These are phyloP conservation scores for Atkinsonella hypoxylon DNA, from an alignment of 2,329 filamentous ascomycete species.

Conservation along the genomic window DNA sequence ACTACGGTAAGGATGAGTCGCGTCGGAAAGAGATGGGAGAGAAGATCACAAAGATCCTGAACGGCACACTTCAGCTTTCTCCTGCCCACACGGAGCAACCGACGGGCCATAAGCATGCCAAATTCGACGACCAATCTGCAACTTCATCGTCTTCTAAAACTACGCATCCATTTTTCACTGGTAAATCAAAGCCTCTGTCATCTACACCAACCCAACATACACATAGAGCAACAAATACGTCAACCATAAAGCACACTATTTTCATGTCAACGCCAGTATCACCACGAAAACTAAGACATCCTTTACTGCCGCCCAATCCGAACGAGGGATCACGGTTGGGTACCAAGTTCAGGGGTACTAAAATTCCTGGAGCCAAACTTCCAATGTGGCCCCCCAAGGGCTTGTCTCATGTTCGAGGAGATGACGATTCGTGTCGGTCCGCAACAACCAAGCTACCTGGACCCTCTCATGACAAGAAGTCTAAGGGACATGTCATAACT, in stretches of 20 bases:
- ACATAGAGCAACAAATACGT: slow-evolving; percentile 12
- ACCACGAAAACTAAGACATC: slow-evolving; percentile 28
- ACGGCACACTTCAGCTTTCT: slow-evolving; percentile 16
- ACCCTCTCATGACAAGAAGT: slow-evolving; percentile 26
- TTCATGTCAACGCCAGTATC: slow-evolving; percentile 44
- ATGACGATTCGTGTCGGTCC: slow-evolving; percentile 4
- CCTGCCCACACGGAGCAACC: slow-evolving; percentile 10
- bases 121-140: slow-evolving; percentile 5
- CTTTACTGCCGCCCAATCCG: slow-evolving; percentile 17
- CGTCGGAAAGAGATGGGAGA: slow-evolving; percentile 38
- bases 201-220: slow-evolving; percentile 12
- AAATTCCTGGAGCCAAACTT: slow-evolving; percentile 52
- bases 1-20: slow-evolving; percentile 42
- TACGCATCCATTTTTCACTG: slow-evolving; percentile 32
- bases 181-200: slow-evolving; percentile 19
- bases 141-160: slow-evolving; percentile 14
- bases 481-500: slow-evolving; percentile 34
- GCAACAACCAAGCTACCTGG: not conserved
- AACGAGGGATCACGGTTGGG: slow-evolving; percentile 29
- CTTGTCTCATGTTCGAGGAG: slow-evolving; percentile 50
- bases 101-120: not conserved
- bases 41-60: slow-evolving; percentile 52
- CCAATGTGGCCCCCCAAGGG: slow-evolving; percentile 61
- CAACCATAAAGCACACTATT: slow-evolving; percentile 25
- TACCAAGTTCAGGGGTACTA: slow-evolving; percentile 33